These are phyloP conservation scores for barley (Hordeum vulgare) DNA, from an alignment of 176 grass and related monocot species.

Conservation along the genomic window MorexV3_pseudomolecules_assembly NC_058524.1:590465444-590465943, in stretches of 20 bases:
- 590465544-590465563: constrained; percentile 55
- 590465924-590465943: not conserved
- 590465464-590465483: not conserved
- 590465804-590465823: constrained; percentile 72
- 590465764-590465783: constrained; percentile 80
- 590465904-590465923: constrained; percentile 2
- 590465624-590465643: constrained; percentile 14
- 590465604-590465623: constrained; percentile 23
- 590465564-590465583: constrained; percentile 61
- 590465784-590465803: constrained; percentile 70
- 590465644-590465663: constrained; percentile 14
- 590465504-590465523: not conserved
- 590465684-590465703: constrained; percentile 62
- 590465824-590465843: constrained; percentile 85
- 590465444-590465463: not conserved
- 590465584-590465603: not conserved
- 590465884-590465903: not conserved
- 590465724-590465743: constrained; percentile 66
- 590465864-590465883: constrained; percentile 16
- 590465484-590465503: not conserved
- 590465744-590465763: constrained; percentile 59
- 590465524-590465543: constrained; percentile 44
- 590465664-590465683: constrained; percentile 45
- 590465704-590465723: constrained; percentile 53
- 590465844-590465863: constrained; percentile 79